Base-by-base conservation (phyloP, 441 rosid genomes). In the Gossypium gossypioides region DNA sequence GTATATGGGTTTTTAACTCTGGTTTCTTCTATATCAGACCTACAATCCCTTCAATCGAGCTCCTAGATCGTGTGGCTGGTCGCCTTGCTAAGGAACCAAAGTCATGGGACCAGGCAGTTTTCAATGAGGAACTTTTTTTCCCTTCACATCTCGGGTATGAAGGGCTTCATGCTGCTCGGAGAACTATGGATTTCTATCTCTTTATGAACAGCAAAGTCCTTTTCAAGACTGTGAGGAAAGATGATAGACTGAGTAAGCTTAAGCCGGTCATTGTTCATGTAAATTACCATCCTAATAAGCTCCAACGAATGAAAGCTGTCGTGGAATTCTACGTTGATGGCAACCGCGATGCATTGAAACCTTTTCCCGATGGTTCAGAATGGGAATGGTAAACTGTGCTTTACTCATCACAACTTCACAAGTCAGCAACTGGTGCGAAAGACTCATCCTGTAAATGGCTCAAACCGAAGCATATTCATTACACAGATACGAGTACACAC, bases 171-270 rank as follows among this genome's bases (percentile, higher is more conserved):
- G 99, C 93, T 58, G 76, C 97, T 6, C 86, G 79, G 79, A 88
- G 98, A 85, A 89, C 92, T 10, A 86, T 95, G 97, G 99, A 92
- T 82, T 82, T 85, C 79, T 95, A 86, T 73, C 81, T 74, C 75
- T 92, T 95, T 62, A 89, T 95, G 99, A 95, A 92, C 80, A 95
- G 98, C 69, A 91, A 95, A 83, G 87, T 91, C 57, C 96, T 91
- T 77, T 96, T 92, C 89, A 92, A 91, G 87, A 88, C 83, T 3
- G 96, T 90, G 10, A 84, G 99, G 79, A 88, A 90, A 80, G 84
- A 90, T 76, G 79, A 77, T 27, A 82, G 75, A 0, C 79, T 91
- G 37, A 91, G 81, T 73, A 86, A 83, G 83, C 65, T 91, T 78
- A 92, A 83, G 81, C 98, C 97, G 0, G 98, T 92, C 72, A 86